Conservation (phyloP, 352 stramenopile species). For the Peronospora tabacina region DNA sequence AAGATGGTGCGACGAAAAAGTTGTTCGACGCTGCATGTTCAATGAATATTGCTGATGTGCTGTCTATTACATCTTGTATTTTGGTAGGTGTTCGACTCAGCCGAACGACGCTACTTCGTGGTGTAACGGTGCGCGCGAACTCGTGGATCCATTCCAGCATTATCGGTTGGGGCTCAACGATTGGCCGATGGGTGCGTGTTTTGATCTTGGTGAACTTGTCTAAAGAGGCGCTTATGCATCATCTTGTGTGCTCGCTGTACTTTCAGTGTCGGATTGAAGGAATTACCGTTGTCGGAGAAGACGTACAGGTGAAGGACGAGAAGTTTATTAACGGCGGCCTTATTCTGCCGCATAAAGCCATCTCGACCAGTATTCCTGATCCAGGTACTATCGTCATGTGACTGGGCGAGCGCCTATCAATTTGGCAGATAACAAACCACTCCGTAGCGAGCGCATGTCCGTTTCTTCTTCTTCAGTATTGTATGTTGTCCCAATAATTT, state of each 20-base stretch:
- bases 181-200: slow-evolving; percentile 65
- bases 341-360: slow-evolving; percentile 84
- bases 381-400: slow-evolving; percentile 87
- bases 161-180: slow-evolving; percentile 84
- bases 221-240: neutral
- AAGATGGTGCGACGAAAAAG: slow-evolving; percentile 44
- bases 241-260: neutral
- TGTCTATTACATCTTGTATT: neutral
- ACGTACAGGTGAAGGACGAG: slow-evolving; percentile 85
- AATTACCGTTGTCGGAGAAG: slow-evolving; percentile 78
- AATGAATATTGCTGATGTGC: neutral
- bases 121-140: slow-evolving; percentile 70
- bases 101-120: slow-evolving; percentile 68
- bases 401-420: neutral
- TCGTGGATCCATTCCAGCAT: slow-evolving; percentile 85
- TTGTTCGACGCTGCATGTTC: neutral
- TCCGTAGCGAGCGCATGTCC: neutral
- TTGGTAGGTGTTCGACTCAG: slow-evolving; percentile 68
- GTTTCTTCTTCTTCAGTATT: slow-evolving; percentile 1
- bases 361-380: slow-evolving; percentile 78
- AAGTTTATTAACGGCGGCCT: slow-evolving; percentile 86
- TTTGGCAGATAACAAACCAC: neutral
- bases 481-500: slow-evolving; percentile 14
- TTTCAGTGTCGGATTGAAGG: slow-evolving; percentile 74
- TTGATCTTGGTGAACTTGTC: neutral